A percentile compares a stretch with the other conserved stretches of the same genome.
Evolutionary conservation across 2,329 filamentous ascomycete species (phyloP).

Genomic region (Aspergillus hortae): DNA sequence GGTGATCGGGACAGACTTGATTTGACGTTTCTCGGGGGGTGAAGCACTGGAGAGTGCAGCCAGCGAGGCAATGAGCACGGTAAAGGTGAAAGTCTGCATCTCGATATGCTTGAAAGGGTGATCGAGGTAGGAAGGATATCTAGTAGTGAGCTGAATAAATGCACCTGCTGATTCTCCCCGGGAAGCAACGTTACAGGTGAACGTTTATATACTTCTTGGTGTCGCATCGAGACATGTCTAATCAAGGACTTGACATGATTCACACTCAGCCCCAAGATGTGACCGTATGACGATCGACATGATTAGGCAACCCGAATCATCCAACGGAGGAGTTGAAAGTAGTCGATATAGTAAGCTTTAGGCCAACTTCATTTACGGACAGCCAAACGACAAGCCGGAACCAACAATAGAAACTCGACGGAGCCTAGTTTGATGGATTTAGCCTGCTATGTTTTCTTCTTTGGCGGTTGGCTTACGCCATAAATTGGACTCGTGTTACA

Average conservation of each 20-base stretch:
- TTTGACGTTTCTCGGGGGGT: conserved; percentile 1
- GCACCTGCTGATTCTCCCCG: too few species aligned
- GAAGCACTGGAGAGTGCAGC: not conserved
- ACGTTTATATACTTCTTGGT: not conserved
- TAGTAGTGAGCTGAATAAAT: too few species aligned
- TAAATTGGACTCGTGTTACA: too few species aligned
- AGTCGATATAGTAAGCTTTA: not conserved
- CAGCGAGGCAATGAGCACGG: not conserved
- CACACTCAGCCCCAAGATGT: not conserved
- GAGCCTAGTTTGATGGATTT: not conserved
- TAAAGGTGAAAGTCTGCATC: not conserved
- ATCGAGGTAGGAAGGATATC: not conserved
- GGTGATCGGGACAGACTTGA: not conserved
- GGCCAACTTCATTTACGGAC: not conserved
- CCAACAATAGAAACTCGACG: not conserved
- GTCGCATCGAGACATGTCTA: not conserved
- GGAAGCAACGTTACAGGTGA: too few species aligned
- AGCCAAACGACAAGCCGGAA: not conserved
- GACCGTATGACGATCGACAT: not conserved
- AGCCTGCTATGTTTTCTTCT: not conserved
- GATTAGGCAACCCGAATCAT: not conserved
- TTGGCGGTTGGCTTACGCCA: not conserved
- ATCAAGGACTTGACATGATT: too few species aligned
- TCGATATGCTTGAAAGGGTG: not conserved
- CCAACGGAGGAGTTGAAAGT: not conserved